Evolutionary conservation across 2,329 filamentous ascomycete species (phyloP).

Genomic region (Cladorrhinum sp.): DNA sequence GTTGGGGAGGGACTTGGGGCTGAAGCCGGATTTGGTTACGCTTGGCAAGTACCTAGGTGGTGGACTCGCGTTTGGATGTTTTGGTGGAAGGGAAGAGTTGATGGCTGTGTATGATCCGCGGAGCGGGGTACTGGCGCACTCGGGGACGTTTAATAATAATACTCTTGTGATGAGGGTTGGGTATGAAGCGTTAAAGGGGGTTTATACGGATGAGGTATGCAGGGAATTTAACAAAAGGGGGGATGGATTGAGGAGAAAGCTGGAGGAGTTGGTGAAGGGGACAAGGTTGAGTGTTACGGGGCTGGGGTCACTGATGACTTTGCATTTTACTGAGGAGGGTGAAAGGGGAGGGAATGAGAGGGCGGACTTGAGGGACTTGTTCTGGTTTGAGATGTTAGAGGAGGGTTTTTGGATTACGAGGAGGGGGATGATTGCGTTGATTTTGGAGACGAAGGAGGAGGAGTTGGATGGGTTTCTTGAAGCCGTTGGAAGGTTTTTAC

Average conservation of each 20-base stretch:
- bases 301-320: slow-evolving; percentile 26
- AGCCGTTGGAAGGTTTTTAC: background rate
- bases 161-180: slow-evolving; percentile 50
- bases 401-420: slow-evolving; percentile 42
- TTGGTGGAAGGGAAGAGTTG: slow-evolving; percentile 51
- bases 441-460: slow-evolving; percentile 15
- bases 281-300: slow-evolving; percentile 30
- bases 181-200: slow-evolving; percentile 27
- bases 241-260: slow-evolving; percentile 25
- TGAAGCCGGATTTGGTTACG: slow-evolving; percentile 54
- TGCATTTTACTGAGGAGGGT: slow-evolving; percentile 32
- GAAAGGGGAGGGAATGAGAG: slow-evolving; percentile 30
- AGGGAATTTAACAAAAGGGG: slow-evolving; percentile 28
- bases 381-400: slow-evolving; percentile 48
- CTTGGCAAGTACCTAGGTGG: slow-evolving; percentile 60
- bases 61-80: slow-evolving; percentile 56
- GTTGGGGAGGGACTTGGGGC: slow-evolving; percentile 39
- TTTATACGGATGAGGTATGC: slow-evolving; percentile 31
- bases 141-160: slow-evolving; percentile 64
- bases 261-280: slow-evolving; percentile 22
- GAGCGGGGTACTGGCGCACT: slow-evolving; percentile 43
- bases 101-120: slow-evolving; percentile 53
- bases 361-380: slow-evolving; percentile 38
- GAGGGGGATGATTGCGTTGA: slow-evolving; percentile 41
- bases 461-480: background rate